Conservation (phyloP, 2,329 filamentous ascomycete species). For the Microdochium trichocladiopsis region DNA sequence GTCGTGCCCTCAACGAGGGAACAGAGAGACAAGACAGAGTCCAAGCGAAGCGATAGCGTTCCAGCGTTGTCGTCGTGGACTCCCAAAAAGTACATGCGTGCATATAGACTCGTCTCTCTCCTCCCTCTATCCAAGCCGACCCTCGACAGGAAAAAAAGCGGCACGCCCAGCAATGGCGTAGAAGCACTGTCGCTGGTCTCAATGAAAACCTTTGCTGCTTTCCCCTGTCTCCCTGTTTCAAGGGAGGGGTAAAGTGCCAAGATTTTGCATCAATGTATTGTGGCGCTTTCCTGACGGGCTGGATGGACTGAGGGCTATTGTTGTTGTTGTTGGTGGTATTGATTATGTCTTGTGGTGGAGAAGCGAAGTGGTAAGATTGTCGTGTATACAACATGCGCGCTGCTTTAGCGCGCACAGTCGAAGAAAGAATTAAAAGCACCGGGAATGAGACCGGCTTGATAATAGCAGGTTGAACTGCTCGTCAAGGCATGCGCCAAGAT, state of each 20-base stretch:
- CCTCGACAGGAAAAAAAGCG: not conserved
- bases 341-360: conserved; percentile 42
- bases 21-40: not conserved
- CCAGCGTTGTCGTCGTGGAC: not conserved
- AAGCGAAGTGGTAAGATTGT: conserved; percentile 2
- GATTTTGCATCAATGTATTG: not conserved
- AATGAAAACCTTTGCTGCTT: conserved; percentile 5
- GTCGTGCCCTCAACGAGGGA: not conserved
- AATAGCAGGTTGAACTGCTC: conserved; percentile 30
- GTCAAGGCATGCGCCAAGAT: not conserved
- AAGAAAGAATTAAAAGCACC: conserved; percentile 3
- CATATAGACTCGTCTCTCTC: not conserved
- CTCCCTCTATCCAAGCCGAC: not conserved
- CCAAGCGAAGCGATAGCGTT: not conserved
- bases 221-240: conserved; percentile 27
- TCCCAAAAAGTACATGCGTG: not conserved
- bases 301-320: not conserved
- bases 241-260: too few species aligned
- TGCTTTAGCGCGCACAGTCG: not conserved
- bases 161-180: conserved; percentile 30
- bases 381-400: not conserved
- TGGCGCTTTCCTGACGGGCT: not conserved
- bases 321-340: conserved; percentile 27
- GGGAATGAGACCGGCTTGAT: conserved; percentile 2
- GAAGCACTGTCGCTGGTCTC: conserved; percentile 32